A percentile compares a stretch with the other conserved stretches of the same genome.
Conservation (phyloP, 2,329 filamentous ascomycete genomes). For the Aaosphaeria pasadenensis region DNA sequence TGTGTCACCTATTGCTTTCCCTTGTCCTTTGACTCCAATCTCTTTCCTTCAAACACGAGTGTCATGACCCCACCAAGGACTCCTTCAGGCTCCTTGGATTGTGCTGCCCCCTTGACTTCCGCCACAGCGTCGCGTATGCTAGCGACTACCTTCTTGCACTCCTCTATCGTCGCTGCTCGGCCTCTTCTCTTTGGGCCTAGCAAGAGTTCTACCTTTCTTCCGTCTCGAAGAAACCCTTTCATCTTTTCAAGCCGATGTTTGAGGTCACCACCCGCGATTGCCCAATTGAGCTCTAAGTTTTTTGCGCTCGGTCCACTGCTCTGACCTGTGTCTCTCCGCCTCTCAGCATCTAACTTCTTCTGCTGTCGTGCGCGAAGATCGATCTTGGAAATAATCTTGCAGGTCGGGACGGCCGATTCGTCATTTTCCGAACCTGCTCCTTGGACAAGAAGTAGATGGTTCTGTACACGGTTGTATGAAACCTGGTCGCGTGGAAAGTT, state of each 20-base stretch:
- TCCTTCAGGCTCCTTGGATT: conserved; percentile 25
- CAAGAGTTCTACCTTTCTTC: conserved; percentile 70
- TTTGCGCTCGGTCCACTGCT: conserved; percentile 50
- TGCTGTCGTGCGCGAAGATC: conserved; percentile 47
- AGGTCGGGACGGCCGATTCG: conserved; percentile 53
- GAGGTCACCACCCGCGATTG: conserved; percentile 73
- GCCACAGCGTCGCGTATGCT: conserved; percentile 46
- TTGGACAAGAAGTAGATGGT: conserved; percentile 51
- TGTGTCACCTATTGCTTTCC: too few relatives aligned
- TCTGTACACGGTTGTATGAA: conserved; percentile 47
- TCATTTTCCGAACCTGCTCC: background rate
- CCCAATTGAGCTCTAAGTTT: conserved; percentile 88
- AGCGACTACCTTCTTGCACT: conserved; percentile 55
- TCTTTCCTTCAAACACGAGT: conserved; percentile 28
- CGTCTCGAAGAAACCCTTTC: conserved; percentile 69
- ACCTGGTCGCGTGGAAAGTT: conserved; percentile 31
- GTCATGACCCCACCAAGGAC: conserved; percentile 29
- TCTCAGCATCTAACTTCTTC: conserved; percentile 43
- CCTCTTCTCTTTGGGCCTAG: conserved; percentile 64
- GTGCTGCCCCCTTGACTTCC: conserved; percentile 28
- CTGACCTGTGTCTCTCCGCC: conserved; percentile 37
- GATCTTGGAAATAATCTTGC: conserved; percentile 64
- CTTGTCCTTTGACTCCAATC: conserved; percentile 5
- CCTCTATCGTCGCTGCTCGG: conserved; percentile 57
- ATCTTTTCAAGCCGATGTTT: conserved; percentile 51